Evolutionary conservation across 2,329 filamentous ascomycete genomes (phyloP).

Genomic region (Diaporthe helianthi): DNA sequence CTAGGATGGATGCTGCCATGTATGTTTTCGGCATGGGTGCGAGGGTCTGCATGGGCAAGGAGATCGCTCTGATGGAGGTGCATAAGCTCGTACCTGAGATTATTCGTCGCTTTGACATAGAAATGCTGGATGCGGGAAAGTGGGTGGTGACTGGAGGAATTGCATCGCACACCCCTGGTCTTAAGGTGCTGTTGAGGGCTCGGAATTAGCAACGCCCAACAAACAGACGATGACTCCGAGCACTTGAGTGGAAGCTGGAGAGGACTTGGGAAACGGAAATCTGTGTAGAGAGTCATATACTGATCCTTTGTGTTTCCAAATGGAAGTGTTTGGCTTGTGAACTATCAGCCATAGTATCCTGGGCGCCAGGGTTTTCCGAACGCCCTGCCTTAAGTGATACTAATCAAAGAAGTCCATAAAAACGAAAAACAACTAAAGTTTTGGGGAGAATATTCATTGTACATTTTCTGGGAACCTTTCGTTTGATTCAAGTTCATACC

Average conservation of each 20-base stretch:
- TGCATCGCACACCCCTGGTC: constrained; percentile 1
- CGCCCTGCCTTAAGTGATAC: too few relatives aligned
- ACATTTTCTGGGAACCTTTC: too few relatives aligned
- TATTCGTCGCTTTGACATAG: not conserved
- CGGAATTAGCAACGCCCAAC: not conserved
- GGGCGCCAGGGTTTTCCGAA: too few relatives aligned
- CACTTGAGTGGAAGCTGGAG: too few relatives aligned
- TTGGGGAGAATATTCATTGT: too few relatives aligned
- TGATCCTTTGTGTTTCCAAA: not conserved
- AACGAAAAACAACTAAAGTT: too few relatives aligned
- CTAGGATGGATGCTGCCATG: constrained; percentile 10
- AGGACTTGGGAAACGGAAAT: not conserved
- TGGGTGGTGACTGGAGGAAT: constrained; percentile 17
- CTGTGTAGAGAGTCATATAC: not conserved
- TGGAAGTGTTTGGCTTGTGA: too few relatives aligned
- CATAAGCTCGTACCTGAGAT: constrained; percentile 52
- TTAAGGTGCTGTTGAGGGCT: constrained; percentile 3
- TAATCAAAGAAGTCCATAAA: too few relatives aligned
- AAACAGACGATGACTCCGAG: not conserved
- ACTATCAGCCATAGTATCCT: too few relatives aligned
- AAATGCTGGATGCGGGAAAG: not conserved
- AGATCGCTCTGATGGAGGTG: constrained; percentile 50
- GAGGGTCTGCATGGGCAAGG: constrained; percentile 60
- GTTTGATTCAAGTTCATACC: too few relatives aligned
- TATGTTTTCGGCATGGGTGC: constrained; percentile 45